phyloP scores from a whole-genome alignment of 345 rosid species.

The Salix exigua region DNA sequence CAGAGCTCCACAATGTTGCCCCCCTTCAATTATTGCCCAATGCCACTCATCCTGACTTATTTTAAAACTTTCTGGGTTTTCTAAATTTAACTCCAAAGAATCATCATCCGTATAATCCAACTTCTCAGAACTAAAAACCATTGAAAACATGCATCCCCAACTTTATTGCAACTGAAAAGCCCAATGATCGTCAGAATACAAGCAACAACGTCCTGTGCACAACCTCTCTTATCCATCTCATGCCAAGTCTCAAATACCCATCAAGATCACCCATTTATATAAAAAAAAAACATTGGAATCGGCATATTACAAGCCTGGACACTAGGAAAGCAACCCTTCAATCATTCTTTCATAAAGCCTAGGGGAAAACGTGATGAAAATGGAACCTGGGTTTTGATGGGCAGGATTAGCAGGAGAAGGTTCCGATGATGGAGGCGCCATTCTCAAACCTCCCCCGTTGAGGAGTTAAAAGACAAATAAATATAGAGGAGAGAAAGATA shows the following conservation, averaged over 20 bases:
- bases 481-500: neutral
- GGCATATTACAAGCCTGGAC: slow-evolving; percentile 84
- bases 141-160: slow-evolving; percentile 56
- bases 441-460: slow-evolving; percentile 13
- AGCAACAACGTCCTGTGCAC: slow-evolving; percentile 60
- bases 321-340: slow-evolving; percentile 66
- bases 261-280: slow-evolving; percentile 61
- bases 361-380: slow-evolving; percentile 6
- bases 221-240: slow-evolving; percentile 67
- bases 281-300: slow-evolving; percentile 66
- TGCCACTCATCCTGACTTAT: slow-evolving; percentile 83
- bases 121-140: slow-evolving; percentile 47
- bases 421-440: slow-evolving; percentile 40
- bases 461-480: neutral
- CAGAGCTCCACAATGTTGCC: slow-evolving; percentile 74
- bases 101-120: slow-evolving; percentile 22
- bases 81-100: slow-evolving; percentile 37
- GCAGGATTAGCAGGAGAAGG: slow-evolving; percentile 23
- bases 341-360: slow-evolving; percentile 62
- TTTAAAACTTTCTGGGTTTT: slow-evolving; percentile 44
- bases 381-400: slow-evolving; percentile 32
- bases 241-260: slow-evolving; percentile 76
- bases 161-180: slow-evolving; percentile 61
- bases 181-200: slow-evolving; percentile 81
- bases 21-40: slow-evolving; percentile 94